Evolutionary conservation across 371 early-diverging fungal species (phyloP).

Genomic region (Dentiscutata heterogama): DNA sequence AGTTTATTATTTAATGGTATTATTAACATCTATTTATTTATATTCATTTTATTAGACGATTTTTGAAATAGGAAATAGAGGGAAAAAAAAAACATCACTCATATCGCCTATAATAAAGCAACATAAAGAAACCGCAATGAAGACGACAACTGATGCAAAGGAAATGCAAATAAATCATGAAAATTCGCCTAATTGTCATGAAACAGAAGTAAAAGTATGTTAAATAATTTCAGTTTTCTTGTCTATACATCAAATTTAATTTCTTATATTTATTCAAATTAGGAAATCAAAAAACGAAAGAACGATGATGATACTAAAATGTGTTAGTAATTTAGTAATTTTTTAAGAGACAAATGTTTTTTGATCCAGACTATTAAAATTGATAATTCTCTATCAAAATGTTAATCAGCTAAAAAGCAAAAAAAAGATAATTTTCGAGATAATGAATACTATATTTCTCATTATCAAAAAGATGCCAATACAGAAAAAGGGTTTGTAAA

Average conservation of each 20-base stretch:
- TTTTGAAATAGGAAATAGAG: conserved; percentile 91
- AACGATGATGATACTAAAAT: background rate
- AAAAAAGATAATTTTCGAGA: conserved; percentile 71
- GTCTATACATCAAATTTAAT: too few relatives aligned
- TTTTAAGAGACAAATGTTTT: too few relatives aligned
- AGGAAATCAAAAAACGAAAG: background rate
- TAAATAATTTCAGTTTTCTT: too few relatives aligned
- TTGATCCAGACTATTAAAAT: too few relatives aligned
- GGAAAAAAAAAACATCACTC: conserved; percentile 75
- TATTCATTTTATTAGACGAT: conserved; percentile 67
- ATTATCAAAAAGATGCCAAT: conserved; percentile 85
- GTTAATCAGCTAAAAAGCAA: conserved; percentile 48
- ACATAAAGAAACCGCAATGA: conserved; percentile 72
- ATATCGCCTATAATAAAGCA: conserved; percentile 83
- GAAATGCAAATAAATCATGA: too few relatives aligned
- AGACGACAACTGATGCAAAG: conserved; percentile 40
- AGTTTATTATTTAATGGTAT: background rate
- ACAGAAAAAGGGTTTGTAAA: conserved; percentile 80
- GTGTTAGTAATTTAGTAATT: background rate
- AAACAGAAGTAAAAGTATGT: too few relatives aligned
- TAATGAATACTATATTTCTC: conserved; percentile 90
- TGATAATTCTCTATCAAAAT: background rate
- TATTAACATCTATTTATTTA: background rate
- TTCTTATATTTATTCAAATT: background rate
- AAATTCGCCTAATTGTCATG: too few relatives aligned